These are phyloP conservation scores for Malassezia cuniculi DNA, from an alignment of 1,284 basidiomycete species.

Conservation along the genomic window DNA sequence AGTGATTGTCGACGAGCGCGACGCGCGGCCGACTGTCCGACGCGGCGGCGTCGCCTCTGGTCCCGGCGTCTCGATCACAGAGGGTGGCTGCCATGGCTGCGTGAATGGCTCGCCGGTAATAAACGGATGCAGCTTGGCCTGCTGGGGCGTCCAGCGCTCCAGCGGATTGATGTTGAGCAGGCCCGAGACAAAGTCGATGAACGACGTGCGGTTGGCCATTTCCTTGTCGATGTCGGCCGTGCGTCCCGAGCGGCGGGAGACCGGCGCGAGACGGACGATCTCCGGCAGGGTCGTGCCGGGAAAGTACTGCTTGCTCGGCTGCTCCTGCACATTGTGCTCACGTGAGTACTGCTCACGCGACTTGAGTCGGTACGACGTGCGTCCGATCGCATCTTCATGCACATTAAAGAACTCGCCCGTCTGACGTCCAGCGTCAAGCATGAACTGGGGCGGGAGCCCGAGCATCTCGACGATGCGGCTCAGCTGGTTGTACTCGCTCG, in stretches of 20 bases:
- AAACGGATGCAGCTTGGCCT: slow-evolving; percentile 88
- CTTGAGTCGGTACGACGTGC: slow-evolving; percentile 81
- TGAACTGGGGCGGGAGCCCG: slow-evolving; percentile 75
- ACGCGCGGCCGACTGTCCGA: no score
- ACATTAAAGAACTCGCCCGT: slow-evolving; percentile 81
- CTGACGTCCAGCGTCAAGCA: slow-evolving; percentile 94
- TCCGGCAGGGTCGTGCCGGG: slow-evolving; percentile 84
- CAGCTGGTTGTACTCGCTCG: slow-evolving; percentile 96
- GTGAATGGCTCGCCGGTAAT: slow-evolving; percentile 87
- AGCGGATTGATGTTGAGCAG: slow-evolving; percentile 86
- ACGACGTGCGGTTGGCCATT: slow-evolving; percentile 79
- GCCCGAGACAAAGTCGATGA: slow-evolving; percentile 95
- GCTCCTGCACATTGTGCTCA: slow-evolving; percentile 87
- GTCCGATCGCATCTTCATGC: slow-evolving; percentile 64
- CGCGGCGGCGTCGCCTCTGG: no score
- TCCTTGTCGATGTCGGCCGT: slow-evolving; percentile 86
- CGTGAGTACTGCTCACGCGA: slow-evolving; percentile 83
- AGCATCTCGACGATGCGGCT: slow-evolving; percentile 96
- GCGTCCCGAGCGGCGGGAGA: slow-evolving; percentile 65
- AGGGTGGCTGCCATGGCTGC: slow-evolving; percentile 44
- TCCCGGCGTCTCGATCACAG: slow-evolving; percentile 3
- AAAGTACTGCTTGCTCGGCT: slow-evolving; percentile 97
- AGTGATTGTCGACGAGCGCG: no score
- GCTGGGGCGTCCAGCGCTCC: slow-evolving; percentile 90
- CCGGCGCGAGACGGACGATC: slow-evolving; percentile 86